Base-by-base conservation (phyloP, 768 basidiomycete species). In the Psilocybe cyanescens region DNA sequence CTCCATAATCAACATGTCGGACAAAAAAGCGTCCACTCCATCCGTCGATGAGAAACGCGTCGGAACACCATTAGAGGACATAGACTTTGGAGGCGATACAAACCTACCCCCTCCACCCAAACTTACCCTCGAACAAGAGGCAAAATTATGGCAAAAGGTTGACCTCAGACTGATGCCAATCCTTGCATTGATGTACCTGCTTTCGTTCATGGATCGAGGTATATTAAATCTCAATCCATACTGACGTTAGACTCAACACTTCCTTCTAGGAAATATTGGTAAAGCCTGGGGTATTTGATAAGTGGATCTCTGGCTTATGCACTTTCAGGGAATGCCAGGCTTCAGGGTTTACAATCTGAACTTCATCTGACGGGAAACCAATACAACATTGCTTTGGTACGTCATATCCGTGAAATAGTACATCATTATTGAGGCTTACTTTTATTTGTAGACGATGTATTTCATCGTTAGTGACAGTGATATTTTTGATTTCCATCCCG, bases 181-280 rank as follows among this genome's bases (percentile, higher is more conserved):
- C 19, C 71, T 89, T 24, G 74, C 81, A 2, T 60, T 86, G 48
- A 83, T 89, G 78, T 89, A 88, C 67, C 73, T 90, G 47, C 69
- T 88, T 29, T 84, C 84, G 3, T 89, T 88, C 71, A 74, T 89
- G 70, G 89, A 90, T 68, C 75, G 88, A 78, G 85, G 86, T 81
- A 52, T 28, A 77, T 67, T 35, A 2, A 8, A 50, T 24, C 0
- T 5, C 33, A 35, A 3, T 35, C 11, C 33, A 3, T 35, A 35
- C 33, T 35, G 1, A 3, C 11, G 33, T 7, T 35, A 11, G 17
- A 11, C 46, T 45, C 49, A 24, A 58, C 4, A 24, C 11, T 31
- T n/a, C 8, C 7, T 48, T 62, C 4, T 60, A 87, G 86, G 82
- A 46, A 87, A 87, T 60, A 86, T 87, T 39, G 86, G 86, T 83